Evolutionary conservation across 148 eudicot species (phyloP), one percentile per base, ranked within the genome.

Genomic region (Fagopyrum homotropicum): DNA sequence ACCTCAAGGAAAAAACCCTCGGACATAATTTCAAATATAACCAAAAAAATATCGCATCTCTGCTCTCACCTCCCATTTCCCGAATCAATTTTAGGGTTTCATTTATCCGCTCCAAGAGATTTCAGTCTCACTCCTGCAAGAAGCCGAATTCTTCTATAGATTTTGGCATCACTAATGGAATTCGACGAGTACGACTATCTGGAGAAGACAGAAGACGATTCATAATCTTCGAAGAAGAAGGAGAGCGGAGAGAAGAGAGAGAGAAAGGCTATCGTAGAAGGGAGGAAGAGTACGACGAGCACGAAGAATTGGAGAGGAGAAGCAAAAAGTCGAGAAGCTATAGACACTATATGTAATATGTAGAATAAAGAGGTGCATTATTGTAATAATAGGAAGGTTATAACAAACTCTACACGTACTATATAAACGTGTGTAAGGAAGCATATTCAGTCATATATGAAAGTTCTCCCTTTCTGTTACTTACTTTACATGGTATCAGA

Each of bases 101-200:
- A 51, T 12, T 8, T 2, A 35, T 7, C 75, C 50, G 11, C 57
- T 19, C 57, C 57, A 30, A 49, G 15, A 5, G 17, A 14, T 29
- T 8, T 11, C 9, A 17, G 4, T 50, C 5, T 15, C 7, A 44
- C 40, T 5, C 70, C 45, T 40, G 29, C 3, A 4, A 61, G 45
- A 17, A 66, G 15, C 15, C 71, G 71, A 66, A 14, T 49, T 49
- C 52, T 66, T n/a, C 19, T 8, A 12, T 5, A 66, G 15, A 64
- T 12, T 0, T 22, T 19, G 9, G 15, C 47, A 15, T 40, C 71
- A 5, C 47, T 11, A 15, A 93, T 88, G 92, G 96, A 91, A 45
- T 91, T 94, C 88, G 98, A 94, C 86, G 98, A 94, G 90, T 94
- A 94, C 81, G 97, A 94, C 52, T 91, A 94, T 66, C 75, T 94